Base-by-base conservation (phyloP, 2,329 filamentous ascomycete species). In the Reticulascus tulasneorum region DNA sequence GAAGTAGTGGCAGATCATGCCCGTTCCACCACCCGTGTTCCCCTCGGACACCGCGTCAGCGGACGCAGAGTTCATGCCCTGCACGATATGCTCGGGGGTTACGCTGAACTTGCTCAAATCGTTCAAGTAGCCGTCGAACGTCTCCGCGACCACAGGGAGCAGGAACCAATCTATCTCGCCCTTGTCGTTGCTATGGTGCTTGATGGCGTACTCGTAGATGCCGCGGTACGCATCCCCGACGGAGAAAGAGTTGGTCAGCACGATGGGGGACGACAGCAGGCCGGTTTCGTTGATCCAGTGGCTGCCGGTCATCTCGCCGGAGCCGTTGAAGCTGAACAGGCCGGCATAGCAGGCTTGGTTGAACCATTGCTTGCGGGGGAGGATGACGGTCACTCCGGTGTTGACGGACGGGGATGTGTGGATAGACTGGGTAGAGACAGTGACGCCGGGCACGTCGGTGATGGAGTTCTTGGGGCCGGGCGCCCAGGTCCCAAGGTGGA, bases 1-100 rank as follows among this genome's bases (percentile, higher is more conserved):
- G 62, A 77, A 82, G 44, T 70, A 71, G 48, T 82, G 77, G 49
- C 76, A 81, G 23, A 77, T 67, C 77, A 84, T 83, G 11, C 79
- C 79, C 0, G 79, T 79, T n/a, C 81, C 81, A 13, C 81, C 81
- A 4, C 81, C 81, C 2, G 70, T 71, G 46, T 76, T 78, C 0
- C 81, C 81, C 55, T 85, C 80, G 3, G 59, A 56, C 1, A 84
- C 77, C 1, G 62, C 56, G 2, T 67, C 73, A 8, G 63, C 59
- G 3, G 60, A 62, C 1, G 74, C 77, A 7, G 53, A 62, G 21
- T 68, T 62, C 33, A 84, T 74, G 1, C 76, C 74, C 4, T 62
- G 52, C 19, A 75, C 61, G 22, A 82, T 59, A 43, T 80, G 71
- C 35, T 71, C 57, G 0, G 75, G 62, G 17, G 63, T 71, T 4